A percentile compares a stretch with the other conserved stretches of the same genome.
Conservation (phyloP, 2,329 filamentous ascomycete species). For the Pseudogymnoascus sp. region DNA sequence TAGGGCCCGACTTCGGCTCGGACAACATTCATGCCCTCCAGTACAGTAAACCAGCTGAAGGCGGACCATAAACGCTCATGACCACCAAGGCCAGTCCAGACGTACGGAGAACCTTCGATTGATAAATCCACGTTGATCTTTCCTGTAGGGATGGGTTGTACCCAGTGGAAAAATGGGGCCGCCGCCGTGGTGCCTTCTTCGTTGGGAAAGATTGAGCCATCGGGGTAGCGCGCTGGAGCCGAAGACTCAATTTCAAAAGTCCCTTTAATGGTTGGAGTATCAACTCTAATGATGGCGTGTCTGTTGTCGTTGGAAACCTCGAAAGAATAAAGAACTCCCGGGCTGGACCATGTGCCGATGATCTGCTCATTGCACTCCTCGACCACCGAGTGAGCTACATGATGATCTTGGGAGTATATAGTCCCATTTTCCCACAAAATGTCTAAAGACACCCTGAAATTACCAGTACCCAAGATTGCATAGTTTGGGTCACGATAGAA, state of each 20-base stretch:
- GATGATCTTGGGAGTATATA: conserved; percentile 22
- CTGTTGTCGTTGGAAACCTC: neutral
- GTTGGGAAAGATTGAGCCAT: conserved; percentile 10
- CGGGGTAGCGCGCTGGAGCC: conserved; percentile 15
- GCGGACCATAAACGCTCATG: conserved; percentile 22
- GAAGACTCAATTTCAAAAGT: conserved; percentile 16
- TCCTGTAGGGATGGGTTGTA: conserved; percentile 19
- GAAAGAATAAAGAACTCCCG: neutral
- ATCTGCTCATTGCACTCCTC: conserved; percentile 17
- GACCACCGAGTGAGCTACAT: conserved; percentile 19
- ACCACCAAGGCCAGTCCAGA: conserved; percentile 20
- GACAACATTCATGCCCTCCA: conserved; percentile 1
- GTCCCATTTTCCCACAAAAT: conserved; percentile 21
- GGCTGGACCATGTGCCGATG: neutral
- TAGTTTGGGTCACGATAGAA: conserved; percentile 28
- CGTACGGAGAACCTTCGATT: conserved; percentile 13
- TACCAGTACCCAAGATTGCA: conserved; percentile 24
- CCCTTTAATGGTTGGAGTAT: conserved; percentile 11
- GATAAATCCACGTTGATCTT: conserved; percentile 14
- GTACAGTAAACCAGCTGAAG: conserved; percentile 17
- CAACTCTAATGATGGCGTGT: neutral
- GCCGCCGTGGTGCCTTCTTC: conserved; percentile 9
- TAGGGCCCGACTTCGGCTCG: neutral
- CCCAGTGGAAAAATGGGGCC: conserved; percentile 18
- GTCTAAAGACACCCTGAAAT: conserved; percentile 23